Base-by-base conservation (phyloP, 768 basidiomycete species). In the Saitozyma sp. region DNA sequence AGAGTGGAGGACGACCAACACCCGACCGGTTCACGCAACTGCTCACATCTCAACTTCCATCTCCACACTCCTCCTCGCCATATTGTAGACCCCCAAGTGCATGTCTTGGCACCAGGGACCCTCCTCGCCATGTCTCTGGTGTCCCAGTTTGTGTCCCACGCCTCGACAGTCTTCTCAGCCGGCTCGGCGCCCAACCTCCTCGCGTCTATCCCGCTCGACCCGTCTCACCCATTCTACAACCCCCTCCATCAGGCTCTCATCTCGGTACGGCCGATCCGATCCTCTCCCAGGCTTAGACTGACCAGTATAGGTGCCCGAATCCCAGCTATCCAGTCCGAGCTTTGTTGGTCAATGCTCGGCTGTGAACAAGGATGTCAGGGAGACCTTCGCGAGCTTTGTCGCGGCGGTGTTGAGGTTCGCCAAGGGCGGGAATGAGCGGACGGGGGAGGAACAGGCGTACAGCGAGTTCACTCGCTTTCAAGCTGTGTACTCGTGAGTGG, bases 401-500 rank as follows among this genome's bases (percentile, higher is more conserved):
- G 17, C 50, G 11, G 65, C 67, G 50, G 38, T 65, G 6, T 56
- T 72, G 41, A 57, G 19, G 40, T 57, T 61, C 56, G 56, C 59
- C 16, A 50, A 51, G n/a, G 50, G 41, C 13, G n/a, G 40, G 54
- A 20, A 10, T 46, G 59, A 54, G 38, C 19, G 19, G 52, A 40
- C 43, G 17, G 48, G 45, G 42, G 38, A 8, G 9, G 51, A 54
- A n/a, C 38, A 50, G 16, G 41, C 60, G 7, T 65, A 69, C 39
- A 53, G 54, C 9, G 56, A 60, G 0, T 72, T 69, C 38, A 64
- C 37, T n/a, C 14, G 56, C 17, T 50, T 69, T 20, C 48, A 59
- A 20, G 51, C 17, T 2, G 67, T 69, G 3, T 69, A 67, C 56
- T 62, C 60, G 70, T 69, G 39, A 62, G 70, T 59, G 29, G 29